These are phyloP conservation scores for Lonicera japonica DNA, from an alignment of 129 eudicot species.

Conservation along the genomic window DNA sequence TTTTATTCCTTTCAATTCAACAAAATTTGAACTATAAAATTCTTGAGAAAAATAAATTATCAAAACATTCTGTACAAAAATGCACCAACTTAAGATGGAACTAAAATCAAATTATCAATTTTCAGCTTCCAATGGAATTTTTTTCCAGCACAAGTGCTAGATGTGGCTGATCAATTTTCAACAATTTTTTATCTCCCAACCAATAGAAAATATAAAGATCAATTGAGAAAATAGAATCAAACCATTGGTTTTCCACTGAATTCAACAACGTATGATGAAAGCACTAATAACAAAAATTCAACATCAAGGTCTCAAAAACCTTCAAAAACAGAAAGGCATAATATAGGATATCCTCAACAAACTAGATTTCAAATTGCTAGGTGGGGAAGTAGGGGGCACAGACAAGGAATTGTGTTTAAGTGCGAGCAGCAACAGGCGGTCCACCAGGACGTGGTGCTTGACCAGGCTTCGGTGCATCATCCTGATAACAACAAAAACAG, in stretches of 20 bases:
- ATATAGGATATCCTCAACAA: background rate
- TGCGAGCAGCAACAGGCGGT: slow-evolving; percentile 45
- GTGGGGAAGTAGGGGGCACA: too few species aligned
- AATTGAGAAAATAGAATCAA: background rate
- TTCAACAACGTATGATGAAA: background rate
- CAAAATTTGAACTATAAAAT: too few species aligned
- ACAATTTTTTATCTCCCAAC: too few species aligned
- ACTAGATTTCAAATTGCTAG: background rate
- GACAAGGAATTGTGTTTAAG: slow-evolving; percentile 16
- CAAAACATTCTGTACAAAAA: too few species aligned
- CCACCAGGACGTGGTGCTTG: slow-evolving; percentile 52
- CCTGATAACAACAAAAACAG: slow-evolving; percentile 30
- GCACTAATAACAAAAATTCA: background rate
- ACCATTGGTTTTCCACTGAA: background rate
- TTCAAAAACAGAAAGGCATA: background rate
- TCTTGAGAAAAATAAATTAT: too few species aligned
- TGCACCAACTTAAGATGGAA: too few species aligned
- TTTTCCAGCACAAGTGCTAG: too few species aligned
- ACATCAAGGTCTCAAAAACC: background rate
- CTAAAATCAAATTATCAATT: too few species aligned
- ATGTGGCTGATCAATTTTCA: too few species aligned
- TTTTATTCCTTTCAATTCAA: too few species aligned
- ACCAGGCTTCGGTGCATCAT: slow-evolving; percentile 58
- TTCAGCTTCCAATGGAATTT: too few species aligned
- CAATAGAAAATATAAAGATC: too few species aligned